Conservation (phyloP, 1,139 yeast species). For the Yamadazyma dushanensis region DNA sequence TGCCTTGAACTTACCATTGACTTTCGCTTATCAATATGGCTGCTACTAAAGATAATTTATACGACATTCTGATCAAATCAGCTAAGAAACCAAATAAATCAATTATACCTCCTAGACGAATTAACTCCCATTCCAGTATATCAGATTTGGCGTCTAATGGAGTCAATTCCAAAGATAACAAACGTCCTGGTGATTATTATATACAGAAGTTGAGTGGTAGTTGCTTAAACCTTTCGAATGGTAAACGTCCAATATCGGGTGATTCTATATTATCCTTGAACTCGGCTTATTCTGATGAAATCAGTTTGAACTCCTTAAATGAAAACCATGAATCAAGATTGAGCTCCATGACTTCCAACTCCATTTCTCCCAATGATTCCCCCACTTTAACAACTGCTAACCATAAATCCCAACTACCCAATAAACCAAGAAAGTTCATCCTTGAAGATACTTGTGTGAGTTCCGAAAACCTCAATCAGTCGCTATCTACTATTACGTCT, state of each 20-base stretch:
- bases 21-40: constrained; percentile 4
- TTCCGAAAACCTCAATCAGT: constrained; percentile 7
- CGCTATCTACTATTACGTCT: constrained; percentile 16
- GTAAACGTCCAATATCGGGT: constrained; percentile 30
- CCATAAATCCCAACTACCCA: constrained; percentile 12
- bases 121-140: constrained; percentile 16
- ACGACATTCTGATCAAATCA: constrained; percentile 27
- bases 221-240: constrained; percentile 12
- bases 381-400: constrained; percentile 14
- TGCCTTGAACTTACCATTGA: neutral
- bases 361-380: constrained; percentile 27
- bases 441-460: constrained; percentile 3
- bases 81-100: constrained; percentile 12
- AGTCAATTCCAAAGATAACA: constrained; percentile 13
- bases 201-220: constrained; percentile 30
- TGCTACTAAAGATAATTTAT: constrained; percentile 22
- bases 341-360: constrained; percentile 37
- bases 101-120: constrained; percentile 14
- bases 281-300: constrained; percentile 37
- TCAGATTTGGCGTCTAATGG: constrained; percentile 1
- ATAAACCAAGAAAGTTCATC: constrained; percentile 5
- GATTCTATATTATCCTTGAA: constrained; percentile 39
- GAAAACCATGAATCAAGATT: constrained; percentile 38
- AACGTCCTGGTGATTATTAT: constrained; percentile 47
- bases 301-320: constrained; percentile 36